Conservation (phyloP, 352 stramenopile genomes). For the Nothophytophthora sp. region DNA sequence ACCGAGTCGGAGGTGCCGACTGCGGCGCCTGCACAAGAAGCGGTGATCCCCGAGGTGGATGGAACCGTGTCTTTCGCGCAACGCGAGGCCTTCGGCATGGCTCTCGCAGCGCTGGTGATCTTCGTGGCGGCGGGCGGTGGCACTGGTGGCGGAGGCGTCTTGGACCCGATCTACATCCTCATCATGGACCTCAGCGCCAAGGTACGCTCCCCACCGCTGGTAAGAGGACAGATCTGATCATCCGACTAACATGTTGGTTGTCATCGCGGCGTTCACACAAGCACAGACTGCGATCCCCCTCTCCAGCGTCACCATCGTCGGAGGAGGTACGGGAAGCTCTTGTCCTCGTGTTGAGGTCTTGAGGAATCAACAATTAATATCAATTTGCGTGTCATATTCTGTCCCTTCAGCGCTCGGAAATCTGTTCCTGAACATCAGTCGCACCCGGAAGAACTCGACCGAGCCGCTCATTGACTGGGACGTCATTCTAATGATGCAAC, state of each 20-base stretch:
- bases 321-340: conserved; percentile 41
- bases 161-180: conserved; percentile 97
- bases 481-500: conserved; percentile 97
- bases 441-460: conserved; percentile 88
- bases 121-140: conserved; percentile 89
- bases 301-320: conserved; percentile 96
- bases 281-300: conserved; percentile 91
- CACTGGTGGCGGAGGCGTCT: conserved; percentile 92
- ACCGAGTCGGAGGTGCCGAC: not conserved
- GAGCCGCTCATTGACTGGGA: conserved; percentile 97
- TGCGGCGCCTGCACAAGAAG: conserved; percentile 5
- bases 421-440: conserved; percentile 90
- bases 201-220: conserved; percentile 9
- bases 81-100: conserved; percentile 55
- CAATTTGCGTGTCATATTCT: too few species aligned
- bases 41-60: conserved; percentile 12
- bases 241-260: not conserved
- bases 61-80: conserved; percentile 21
- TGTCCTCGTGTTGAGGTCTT: not conserved
- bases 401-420: conserved; percentile 83
- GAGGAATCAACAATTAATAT: too few species aligned
- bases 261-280: not conserved
- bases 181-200: conserved; percentile 92
- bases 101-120: conserved; percentile 61
- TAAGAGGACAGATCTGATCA: not conserved